Evolutionary conservation across 305 asterid genomes (phyloP).

Genomic region (Fraxinus dipetala): DNA sequence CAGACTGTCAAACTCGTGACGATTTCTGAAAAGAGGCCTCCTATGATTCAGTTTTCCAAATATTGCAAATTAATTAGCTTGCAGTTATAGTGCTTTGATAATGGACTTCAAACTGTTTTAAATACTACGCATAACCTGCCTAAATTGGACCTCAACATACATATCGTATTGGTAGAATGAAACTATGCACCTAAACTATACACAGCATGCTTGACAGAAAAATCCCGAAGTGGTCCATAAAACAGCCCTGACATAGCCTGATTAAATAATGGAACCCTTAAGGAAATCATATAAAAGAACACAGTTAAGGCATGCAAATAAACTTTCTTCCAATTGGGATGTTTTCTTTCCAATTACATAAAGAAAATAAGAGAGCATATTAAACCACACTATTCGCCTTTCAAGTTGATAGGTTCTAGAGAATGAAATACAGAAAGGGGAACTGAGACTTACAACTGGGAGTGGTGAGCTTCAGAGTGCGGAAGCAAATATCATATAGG

Average conservation of each 20-base stretch:
- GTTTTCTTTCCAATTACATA: background rate
- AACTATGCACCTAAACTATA: background rate
- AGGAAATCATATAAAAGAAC: too few relatives aligned
- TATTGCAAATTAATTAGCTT: background rate
- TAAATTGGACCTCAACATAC: background rate
- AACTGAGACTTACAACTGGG: constrained; percentile 28
- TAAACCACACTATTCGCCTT: background rate
- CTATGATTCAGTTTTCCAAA: background rate
- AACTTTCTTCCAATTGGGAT: background rate
- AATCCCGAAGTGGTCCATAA: background rate
- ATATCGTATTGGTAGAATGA: background rate
- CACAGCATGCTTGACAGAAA: background rate
- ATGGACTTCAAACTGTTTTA: background rate
- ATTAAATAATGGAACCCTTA: background rate
- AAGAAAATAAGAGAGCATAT: background rate
- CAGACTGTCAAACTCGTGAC: background rate
- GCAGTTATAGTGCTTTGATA: background rate
- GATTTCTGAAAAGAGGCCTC: background rate
- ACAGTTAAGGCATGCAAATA: too few relatives aligned
- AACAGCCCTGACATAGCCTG: background rate
- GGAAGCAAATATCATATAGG: constrained; percentile 37
- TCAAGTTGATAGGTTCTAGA: background rate
- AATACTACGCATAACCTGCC: background rate
- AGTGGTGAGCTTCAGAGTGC: constrained; percentile 36
- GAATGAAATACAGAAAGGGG: background rate